A percentile compares a stretch with the other conserved stretches of the same genome.
Evolutionary conservation across 78 protist species (phyloP).

Genomic region (Cyanophora paradoxa): DNA sequence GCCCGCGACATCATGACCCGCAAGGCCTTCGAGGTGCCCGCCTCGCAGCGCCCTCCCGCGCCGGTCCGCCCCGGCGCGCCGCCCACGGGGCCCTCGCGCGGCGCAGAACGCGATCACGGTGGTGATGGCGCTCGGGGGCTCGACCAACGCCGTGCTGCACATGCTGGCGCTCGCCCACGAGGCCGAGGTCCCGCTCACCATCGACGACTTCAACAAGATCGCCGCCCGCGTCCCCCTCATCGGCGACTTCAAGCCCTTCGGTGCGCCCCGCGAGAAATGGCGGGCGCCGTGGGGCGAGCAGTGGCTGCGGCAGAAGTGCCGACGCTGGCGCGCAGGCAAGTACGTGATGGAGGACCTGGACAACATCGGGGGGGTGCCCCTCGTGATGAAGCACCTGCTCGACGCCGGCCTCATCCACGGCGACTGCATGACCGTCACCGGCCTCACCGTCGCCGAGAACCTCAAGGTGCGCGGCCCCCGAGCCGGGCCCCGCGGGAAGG

Average conservation of each 20-base stretch:
- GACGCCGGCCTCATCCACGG: slow-evolving; percentile 24
- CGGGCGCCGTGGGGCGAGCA: too few relatives aligned
- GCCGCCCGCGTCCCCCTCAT: slow-evolving; percentile 41
- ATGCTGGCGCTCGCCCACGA: slow-evolving; percentile 57
- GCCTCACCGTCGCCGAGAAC: slow-evolving; percentile 64
- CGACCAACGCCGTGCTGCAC: slow-evolving; percentile 67
- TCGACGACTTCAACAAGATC: slow-evolving; percentile 51
- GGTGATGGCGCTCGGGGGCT: slow-evolving; percentile 60
- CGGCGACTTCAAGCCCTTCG: slow-evolving; percentile 58
- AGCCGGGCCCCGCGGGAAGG: too few relatives aligned
- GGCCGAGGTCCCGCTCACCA: slow-evolving; percentile 32
- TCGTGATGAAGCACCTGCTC: slow-evolving; percentile 55
- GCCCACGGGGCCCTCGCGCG: too few relatives aligned
- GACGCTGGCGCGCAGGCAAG: too few relatives aligned
- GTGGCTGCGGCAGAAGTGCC: too few relatives aligned
- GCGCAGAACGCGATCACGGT: too few relatives aligned
- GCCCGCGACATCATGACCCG: slow-evolving; percentile 64
- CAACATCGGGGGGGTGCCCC: slow-evolving; percentile 55
- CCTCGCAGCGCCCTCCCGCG: too few relatives aligned
- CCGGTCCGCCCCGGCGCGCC: too few relatives aligned
- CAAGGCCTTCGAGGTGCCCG: too few relatives aligned
- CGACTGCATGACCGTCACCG: slow-evolving; percentile 47
- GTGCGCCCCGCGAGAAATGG: neutral
- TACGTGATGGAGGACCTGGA: slow-evolving; percentile 72
- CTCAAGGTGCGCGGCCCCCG: too few relatives aligned